Percentiles rank a stretch among this genome's conserved stretches.
Evolutionary conservation across 106 monocot species (phyloP).

Genomic region (Iris macrosiphon): DNA sequence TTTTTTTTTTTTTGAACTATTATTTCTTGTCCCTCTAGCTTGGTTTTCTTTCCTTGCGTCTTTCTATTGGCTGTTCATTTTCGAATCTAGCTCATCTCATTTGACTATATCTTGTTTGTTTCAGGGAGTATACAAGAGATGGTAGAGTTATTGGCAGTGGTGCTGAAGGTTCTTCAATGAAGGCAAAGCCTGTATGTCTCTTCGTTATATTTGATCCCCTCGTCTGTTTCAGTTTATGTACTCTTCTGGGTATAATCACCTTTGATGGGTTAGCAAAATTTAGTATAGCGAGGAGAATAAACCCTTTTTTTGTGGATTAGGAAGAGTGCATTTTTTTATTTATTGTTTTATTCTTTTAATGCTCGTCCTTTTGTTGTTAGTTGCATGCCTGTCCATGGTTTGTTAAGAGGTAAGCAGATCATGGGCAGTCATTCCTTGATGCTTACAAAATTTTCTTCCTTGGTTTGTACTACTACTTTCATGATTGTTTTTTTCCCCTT

Average conservation of each 20-base stretch:
- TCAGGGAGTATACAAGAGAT: slow-evolving; percentile 53
- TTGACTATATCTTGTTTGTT: background rate
- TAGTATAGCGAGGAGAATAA: no score
- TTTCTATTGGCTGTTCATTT: no score
- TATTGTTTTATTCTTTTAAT: background rate
- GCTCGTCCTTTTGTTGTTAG: background rate
- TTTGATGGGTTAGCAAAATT: background rate
- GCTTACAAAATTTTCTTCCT: background rate
- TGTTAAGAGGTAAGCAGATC: no score
- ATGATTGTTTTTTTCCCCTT: no score
- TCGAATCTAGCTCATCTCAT: background rate
- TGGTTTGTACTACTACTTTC: no score
- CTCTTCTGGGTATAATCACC: background rate
- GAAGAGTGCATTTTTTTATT: background rate
- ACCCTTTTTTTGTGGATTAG: no score
- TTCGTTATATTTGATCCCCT: slow-evolving; percentile 8
- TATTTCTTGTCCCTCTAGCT: no score
- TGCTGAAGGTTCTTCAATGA: slow-evolving; percentile 35
- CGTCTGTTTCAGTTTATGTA: background rate
- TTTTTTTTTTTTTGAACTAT: no score
- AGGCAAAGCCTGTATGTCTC: slow-evolving; percentile 74
- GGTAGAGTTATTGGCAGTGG: slow-evolving; percentile 10
- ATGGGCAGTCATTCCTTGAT: no score
- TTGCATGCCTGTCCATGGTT: background rate
- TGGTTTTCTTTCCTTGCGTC: no score